These are phyloP conservation scores for Colletotrichum melonis DNA, from an alignment of 2,329 filamentous ascomycete genomes.

Conservation along the genomic window DNA sequence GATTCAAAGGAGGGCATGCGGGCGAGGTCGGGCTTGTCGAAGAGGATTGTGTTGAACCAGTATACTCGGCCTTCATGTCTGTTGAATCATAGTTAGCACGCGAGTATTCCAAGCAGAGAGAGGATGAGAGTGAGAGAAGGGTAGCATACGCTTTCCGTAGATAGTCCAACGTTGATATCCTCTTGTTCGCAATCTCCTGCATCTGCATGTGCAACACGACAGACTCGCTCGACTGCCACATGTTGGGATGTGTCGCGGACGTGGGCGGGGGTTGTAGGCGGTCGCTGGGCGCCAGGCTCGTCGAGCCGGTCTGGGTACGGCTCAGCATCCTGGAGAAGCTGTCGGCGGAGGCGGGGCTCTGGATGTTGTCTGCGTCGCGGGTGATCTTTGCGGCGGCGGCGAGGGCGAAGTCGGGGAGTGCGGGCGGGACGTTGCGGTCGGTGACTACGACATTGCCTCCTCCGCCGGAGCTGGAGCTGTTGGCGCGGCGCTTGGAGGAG, in stretches of 20 bases:
- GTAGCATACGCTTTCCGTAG: constrained; percentile 81
- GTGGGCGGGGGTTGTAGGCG: constrained; percentile 43
- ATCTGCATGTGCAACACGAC: constrained; percentile 71
- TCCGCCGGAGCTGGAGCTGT: constrained; percentile 55
- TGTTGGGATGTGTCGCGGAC: constrained; percentile 38
- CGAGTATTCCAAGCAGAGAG: neutral
- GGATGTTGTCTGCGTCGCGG: constrained; percentile 44
- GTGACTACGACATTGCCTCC: constrained; percentile 53
- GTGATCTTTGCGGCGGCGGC: constrained; percentile 59
- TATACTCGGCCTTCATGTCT: constrained; percentile 95
- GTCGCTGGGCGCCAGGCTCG: constrained; percentile 38
- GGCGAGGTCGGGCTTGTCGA: constrained; percentile 82
- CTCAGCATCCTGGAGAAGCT: constrained; percentile 57
- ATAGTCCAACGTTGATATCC: constrained; percentile 95
- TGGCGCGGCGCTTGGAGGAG: constrained; percentile 49
- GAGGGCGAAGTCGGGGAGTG: constrained; percentile 65
- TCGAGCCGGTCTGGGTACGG: constrained; percentile 51
- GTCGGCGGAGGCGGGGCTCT: constrained; percentile 45
- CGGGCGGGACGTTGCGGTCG: constrained; percentile 61
- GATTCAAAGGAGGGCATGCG: constrained; percentile 88
- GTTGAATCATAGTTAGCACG: constrained; percentile 30
- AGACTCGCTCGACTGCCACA: constrained; percentile 56
- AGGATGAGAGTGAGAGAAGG: neutral
- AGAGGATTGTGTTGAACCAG: constrained; percentile 98
- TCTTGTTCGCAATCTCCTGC: constrained; percentile 88